A percentile compares a stretch with the other conserved stretches of the same genome.
These are phyloP conservation scores for Gossypium australe DNA, from an alignment of 345 rosid species.

Conservation along the genomic window DNA sequence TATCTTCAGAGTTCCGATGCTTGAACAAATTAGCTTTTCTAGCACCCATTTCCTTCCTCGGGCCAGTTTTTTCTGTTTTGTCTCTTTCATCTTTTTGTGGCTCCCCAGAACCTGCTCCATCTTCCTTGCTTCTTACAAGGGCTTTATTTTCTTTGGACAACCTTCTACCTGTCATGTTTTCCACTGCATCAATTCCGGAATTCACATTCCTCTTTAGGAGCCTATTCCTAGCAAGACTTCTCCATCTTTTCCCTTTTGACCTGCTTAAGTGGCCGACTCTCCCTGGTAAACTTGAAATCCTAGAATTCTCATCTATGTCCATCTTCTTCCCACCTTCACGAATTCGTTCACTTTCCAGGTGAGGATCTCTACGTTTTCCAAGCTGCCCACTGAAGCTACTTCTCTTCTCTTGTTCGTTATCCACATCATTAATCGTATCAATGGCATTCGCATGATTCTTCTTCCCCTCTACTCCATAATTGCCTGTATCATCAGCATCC, in stretches of 20 bases:
- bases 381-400: not conserved
- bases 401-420: conserved; percentile 11
- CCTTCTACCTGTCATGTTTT: conserved; percentile 7
- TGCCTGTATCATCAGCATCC: not conserved
- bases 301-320: conserved; percentile 16
- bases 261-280: conserved; percentile 15
- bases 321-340: conserved; percentile 16
- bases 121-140: conserved; percentile 12
- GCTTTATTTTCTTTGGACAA: conserved; percentile 2
- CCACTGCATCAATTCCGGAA: conserved; percentile 4
- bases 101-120: not conserved
- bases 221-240: conserved; percentile 28
- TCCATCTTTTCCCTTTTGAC: conserved; percentile 32
- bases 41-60: not conserved
- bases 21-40: conserved; percentile 7
- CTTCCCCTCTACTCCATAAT: not conserved
- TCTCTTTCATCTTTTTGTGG: not conserved
- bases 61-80: not conserved
- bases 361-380: conserved; percentile 2
- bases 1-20: conserved; percentile 11
- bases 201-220: conserved; percentile 18
- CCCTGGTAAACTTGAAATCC: conserved; percentile 6
- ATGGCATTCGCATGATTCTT: conserved; percentile 9
- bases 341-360: conserved; percentile 11
- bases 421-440: not conserved